These are phyloP conservation scores for Hemileia vastatrix DNA, from an alignment of 1,284 basidiomycete genomes.

Conservation along the genomic window DNA sequence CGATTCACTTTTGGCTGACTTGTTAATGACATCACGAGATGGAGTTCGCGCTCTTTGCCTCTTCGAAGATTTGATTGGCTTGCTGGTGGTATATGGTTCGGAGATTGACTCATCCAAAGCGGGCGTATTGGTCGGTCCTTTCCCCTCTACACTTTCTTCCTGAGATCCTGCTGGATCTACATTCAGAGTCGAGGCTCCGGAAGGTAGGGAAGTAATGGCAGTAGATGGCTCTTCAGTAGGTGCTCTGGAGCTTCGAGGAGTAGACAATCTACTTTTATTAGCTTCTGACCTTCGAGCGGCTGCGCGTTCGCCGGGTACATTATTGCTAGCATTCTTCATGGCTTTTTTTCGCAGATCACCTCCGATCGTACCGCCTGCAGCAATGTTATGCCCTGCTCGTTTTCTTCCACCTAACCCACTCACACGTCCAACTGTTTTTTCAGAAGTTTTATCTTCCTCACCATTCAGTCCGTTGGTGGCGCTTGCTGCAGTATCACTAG, in stretches of 20 bases:
- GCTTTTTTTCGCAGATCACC: constrained; percentile 21
- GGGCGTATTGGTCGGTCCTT: too few relatives aligned
- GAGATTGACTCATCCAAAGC: too few relatives aligned
- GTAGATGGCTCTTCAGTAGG: neutral
- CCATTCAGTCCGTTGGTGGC: neutral
- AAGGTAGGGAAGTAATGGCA: too few relatives aligned
- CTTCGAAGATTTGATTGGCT: too few relatives aligned
- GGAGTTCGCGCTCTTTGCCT: too few relatives aligned
- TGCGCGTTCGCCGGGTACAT: constrained; percentile 14
- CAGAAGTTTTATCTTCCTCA: constrained; percentile 10
- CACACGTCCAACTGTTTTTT: constrained; percentile 3
- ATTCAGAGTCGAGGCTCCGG: constrained; percentile 2
- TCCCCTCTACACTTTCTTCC: too few relatives aligned
- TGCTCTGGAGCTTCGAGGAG: neutral
- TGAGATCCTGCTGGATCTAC: constrained; percentile 9
- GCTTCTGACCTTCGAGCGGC: constrained; percentile 13
- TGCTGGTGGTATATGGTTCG: too few relatives aligned
- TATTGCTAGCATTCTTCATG: constrained; percentile 19
- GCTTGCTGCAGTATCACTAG: constrained; percentile 12
- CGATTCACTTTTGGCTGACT: constrained; percentile 69
- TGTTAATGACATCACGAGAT: too few relatives aligned
- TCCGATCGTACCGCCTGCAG: constrained; percentile 4
- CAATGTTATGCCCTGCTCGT: constrained; percentile 3
- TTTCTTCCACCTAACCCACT: neutral
- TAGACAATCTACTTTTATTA: neutral